A percentile compares a stretch with the other conserved stretches of the same genome.
Evolutionary conservation across 2,329 filamentous ascomycete genomes (phyloP).

Genomic region (Atkinsonella texensis): DNA sequence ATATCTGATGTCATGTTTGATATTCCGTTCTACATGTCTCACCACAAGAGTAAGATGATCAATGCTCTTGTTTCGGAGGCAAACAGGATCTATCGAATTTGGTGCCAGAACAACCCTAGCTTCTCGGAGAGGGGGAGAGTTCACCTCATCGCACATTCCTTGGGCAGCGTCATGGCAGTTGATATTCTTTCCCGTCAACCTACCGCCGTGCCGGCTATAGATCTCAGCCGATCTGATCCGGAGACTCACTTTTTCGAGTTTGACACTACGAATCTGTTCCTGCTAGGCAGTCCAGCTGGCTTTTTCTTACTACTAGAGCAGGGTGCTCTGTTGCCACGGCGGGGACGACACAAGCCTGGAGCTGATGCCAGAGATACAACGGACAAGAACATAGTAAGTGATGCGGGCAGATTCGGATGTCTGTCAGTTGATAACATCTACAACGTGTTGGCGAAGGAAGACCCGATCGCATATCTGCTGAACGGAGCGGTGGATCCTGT

Average conservation of each 20-base stretch:
- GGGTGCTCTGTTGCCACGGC: slow-evolving; percentile 58
- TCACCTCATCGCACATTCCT: slow-evolving; percentile 83
- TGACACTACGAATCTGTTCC: slow-evolving; percentile 78
- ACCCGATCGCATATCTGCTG: slow-evolving; percentile 78
- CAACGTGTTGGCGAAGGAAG: slow-evolving; percentile 65
- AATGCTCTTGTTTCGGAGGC: slow-evolving; percentile 78
- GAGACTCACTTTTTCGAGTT: slow-evolving; percentile 68
- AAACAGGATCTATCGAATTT: slow-evolving; percentile 88
- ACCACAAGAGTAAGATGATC: slow-evolving; percentile 93
- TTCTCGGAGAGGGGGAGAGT: slow-evolving; percentile 74
- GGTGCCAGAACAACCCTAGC: slow-evolving; percentile 86
- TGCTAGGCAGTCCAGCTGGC: slow-evolving; percentile 79
- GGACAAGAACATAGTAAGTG: slow-evolving; percentile 54
- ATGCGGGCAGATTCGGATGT: slow-evolving; percentile 73
- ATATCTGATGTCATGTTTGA: slow-evolving; percentile 98
- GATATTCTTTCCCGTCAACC: slow-evolving; percentile 88
- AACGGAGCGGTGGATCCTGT: slow-evolving; percentile 79
- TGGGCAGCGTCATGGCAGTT: slow-evolving; percentile 88
- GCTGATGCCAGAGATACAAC: slow-evolving; percentile 50
- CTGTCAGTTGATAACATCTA: slow-evolving; percentile 93
- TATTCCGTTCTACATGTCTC: slow-evolving; percentile 93
- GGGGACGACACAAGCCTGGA: slow-evolving; percentile 63
- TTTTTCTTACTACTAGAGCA: slow-evolving; percentile 87
- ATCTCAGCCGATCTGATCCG: slow-evolving; percentile 27
- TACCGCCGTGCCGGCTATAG: slow-evolving; percentile 47